A percentile compares a stretch with the other conserved stretches of the same genome.
Conservation (phyloP, 2,329 filamentous ascomycete genomes). For the Sphaerostilbella broomeana region DNA sequence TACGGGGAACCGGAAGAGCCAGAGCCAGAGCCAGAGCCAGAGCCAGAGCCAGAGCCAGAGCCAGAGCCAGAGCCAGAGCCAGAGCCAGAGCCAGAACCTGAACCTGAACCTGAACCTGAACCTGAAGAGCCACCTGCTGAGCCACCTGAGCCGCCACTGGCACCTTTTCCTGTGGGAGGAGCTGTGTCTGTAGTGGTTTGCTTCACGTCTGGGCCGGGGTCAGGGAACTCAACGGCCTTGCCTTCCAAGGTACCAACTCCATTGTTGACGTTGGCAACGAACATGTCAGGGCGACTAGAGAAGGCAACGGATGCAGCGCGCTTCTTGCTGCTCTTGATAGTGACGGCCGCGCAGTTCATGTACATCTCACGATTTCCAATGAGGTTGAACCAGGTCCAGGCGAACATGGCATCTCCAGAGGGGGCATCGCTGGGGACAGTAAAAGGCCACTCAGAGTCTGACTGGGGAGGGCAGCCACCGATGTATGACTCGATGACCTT, state of each 20-base stretch:
- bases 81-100: too few relatives aligned
- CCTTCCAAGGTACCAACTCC: conserved; percentile 53
- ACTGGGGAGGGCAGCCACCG: conserved; percentile 44
- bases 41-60: conserved; percentile 12
- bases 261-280: conserved; percentile 61
- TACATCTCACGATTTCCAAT: conserved; percentile 78
- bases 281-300: conserved; percentile 56
- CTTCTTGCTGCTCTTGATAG: conserved; percentile 41
- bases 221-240: conserved; percentile 56
- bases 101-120: too few relatives aligned
- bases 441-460: conserved; percentile 54
- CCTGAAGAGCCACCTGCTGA: too few relatives aligned
- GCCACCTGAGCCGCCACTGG: conserved; percentile 23
- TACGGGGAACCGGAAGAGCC: conserved; percentile 3
- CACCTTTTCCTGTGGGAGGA: conserved; percentile 28
- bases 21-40: conserved; percentile 7
- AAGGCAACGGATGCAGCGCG: conserved; percentile 32
- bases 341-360: conserved; percentile 74
- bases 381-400: conserved; percentile 74
- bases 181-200: conserved; percentile 30
- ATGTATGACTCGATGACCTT: conserved; percentile 57
- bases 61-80: too few relatives aligned
- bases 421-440: conserved; percentile 58
- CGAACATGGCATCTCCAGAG: conserved; percentile 56
- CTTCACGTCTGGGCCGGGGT: conserved; percentile 53